These are phyloP conservation scores for Neonectria neomacrospora DNA, from an alignment of 2,329 filamentous ascomycete genomes.

Conservation along the genomic window DNA sequence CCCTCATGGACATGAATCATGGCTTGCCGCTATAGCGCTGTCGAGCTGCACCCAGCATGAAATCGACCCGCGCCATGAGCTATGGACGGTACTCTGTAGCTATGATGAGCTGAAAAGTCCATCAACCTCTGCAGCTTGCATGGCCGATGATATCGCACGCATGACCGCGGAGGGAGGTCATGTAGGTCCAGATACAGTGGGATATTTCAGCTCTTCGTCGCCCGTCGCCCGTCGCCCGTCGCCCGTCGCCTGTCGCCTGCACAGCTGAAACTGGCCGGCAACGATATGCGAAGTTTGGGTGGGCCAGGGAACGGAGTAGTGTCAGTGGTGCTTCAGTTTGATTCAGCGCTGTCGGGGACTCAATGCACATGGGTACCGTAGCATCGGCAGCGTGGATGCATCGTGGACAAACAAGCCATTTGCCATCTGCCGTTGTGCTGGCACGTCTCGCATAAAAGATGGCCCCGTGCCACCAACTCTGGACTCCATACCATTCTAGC, in stretches of 20 bases:
- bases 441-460: background rate
- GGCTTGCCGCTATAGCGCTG: conserved; percentile 6
- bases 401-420: background rate
- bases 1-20: background rate
- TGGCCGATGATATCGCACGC: too few species aligned
- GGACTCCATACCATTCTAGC: background rate
- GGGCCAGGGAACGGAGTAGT: background rate
- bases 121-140: background rate
- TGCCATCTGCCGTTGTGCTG: background rate
- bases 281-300: background rate
- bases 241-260: background rate
- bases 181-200: background rate
- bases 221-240: too few species aligned
- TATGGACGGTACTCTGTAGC: background rate
- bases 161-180: too few species aligned
- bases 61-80: too few species aligned
- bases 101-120: background rate
- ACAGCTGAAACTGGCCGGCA: conserved; percentile 5
- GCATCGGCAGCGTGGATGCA: background rate
- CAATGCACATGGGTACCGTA: background rate
- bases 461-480: background rate
- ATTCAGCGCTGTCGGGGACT: background rate
- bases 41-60: background rate
- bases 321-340: conserved; percentile 1
- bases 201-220: background rate